Evolutionary conservation across 208 protist species (phyloP).

Genomic region (Acanthamoeba royreba): DNA sequence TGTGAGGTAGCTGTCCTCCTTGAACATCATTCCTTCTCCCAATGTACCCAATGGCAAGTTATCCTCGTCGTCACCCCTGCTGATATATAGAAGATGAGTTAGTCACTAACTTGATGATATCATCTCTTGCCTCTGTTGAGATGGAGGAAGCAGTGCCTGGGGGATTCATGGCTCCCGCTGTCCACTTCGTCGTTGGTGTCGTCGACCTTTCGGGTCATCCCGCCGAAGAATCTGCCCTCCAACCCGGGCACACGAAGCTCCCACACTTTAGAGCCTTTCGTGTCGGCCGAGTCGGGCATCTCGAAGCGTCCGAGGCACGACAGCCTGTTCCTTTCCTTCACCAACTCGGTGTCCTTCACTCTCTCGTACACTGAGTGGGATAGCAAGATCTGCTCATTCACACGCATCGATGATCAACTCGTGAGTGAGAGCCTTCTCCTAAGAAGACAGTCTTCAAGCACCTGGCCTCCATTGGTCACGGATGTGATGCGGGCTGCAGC

Average conservation of each 20-base stretch:
- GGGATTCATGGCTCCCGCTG: neutral
- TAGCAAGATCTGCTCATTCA: neutral
- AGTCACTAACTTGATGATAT: no score
- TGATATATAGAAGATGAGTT: no score
- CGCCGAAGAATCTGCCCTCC: neutral
- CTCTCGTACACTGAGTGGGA: neutral
- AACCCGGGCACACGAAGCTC: neutral
- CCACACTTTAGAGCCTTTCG: neutral
- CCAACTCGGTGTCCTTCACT: neutral
- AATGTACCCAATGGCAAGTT: neutral
- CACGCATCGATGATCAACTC: no score
- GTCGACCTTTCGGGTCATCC: neutral
- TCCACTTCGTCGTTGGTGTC: neutral
- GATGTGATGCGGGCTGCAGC: neutral
- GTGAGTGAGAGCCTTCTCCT: neutral
- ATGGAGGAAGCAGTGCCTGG: neutral
- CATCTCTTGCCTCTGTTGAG: no score
- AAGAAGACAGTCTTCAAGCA: neutral
- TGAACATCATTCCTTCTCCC: neutral
- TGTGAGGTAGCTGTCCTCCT: slow-evolving; percentile 15
- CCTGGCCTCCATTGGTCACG: neutral
- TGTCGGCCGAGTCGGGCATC: neutral
- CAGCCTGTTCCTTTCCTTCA: neutral
- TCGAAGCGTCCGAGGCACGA: neutral
- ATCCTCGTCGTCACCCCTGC: neutral